Base-by-base conservation (phyloP, 495 filamentous ascomycete species). In the Antarctomyces pellizariae region DNA sequence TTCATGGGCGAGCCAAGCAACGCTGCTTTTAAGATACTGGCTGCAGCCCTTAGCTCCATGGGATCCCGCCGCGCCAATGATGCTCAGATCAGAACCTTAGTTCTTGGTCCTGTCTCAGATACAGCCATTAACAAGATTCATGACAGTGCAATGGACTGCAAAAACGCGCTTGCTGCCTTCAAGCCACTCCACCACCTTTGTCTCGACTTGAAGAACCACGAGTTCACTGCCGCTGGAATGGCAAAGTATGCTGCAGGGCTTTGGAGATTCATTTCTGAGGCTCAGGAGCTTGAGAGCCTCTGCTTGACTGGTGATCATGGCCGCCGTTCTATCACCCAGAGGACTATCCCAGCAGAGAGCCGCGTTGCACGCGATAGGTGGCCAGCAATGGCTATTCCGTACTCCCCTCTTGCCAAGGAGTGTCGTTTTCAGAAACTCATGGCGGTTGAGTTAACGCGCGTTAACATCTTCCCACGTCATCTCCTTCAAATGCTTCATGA, bases 101-200 rank as follows among this genome's bases (percentile, higher is more conserved):
- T 44, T 5, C 11, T 44, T 3, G 41, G 41, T 22, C 33, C 38
- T 20, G 26, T 44, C 22, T 34, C 27, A 19, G 41, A 44, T 30
- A 36, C 31, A 8, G 31, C 33, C 1, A 11, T 44, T 18, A 29
- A 26, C 9, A 27, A 33, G 16, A 41, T 44, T 13, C 38, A 31
- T 24, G 22, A 35, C 8, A 44, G 38, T 20, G 38, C 24, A 7
- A 36, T 36, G 4, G 41, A 44, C 35, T 21, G 38, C 2, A 16
- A n/a, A 2, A 44, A 44, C 24, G 15, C 28, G 1, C 16, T 38
- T 4, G 13, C 13, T 2, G 20, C 25, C 3, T 41, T 44, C 16
- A 12, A n/a, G 12, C 21, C 24, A 4, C 22, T 44, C 4, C 38
- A 36, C 16, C 19, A 36, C 25, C 22, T 44, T 16, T 22, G 35